Conservation (phyloP, 192 early-diverging fungal genomes). For the Coemansia sp. region DNA sequence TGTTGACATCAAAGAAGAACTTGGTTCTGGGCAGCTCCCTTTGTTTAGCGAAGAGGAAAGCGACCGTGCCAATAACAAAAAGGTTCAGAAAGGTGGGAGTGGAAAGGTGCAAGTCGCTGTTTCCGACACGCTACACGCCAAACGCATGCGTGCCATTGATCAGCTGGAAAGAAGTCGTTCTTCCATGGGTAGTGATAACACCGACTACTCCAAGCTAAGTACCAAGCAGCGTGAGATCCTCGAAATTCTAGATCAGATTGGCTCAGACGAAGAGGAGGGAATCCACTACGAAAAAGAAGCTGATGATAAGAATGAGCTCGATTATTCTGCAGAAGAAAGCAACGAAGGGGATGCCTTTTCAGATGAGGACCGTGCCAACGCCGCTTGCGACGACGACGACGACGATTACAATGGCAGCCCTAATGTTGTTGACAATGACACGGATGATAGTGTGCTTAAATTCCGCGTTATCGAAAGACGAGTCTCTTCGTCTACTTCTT, state of each 20-base stretch:
- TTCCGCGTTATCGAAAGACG: slow-evolving; percentile 19
- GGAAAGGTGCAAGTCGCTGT: background rate
- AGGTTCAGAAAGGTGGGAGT: background rate
- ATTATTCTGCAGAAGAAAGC: background rate
- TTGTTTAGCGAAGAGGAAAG: slow-evolving; percentile 7
- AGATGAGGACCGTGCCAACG: slow-evolving; percentile 41
- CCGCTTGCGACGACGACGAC: slow-evolving; percentile 46
- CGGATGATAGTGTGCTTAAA: slow-evolving; percentile 5
- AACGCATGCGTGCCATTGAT: slow-evolving; percentile 22
- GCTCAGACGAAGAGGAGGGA: slow-evolving; percentile 24
- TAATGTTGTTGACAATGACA: background rate
- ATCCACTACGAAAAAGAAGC: slow-evolving; percentile 11
- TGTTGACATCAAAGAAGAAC: slow-evolving; percentile 54
- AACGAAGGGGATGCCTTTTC: slow-evolving; percentile 41
- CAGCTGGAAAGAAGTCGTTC: slow-evolving; percentile 1
- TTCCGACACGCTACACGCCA: slow-evolving; percentile 8
- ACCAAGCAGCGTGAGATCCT: slow-evolving; percentile 26
- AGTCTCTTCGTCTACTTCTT: background rate
- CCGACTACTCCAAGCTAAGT: slow-evolving; percentile 6
- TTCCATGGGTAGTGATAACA: background rate
- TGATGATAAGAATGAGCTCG: slow-evolving; percentile 7
- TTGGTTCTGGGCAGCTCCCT: slow-evolving; percentile 16
- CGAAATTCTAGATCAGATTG: slow-evolving; percentile 37
- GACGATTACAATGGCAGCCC: slow-evolving; percentile 41
- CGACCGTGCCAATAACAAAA: background rate